These are phyloP conservation scores for Penicillium waksmanii DNA, from an alignment of 495 filamentous ascomycete genomes.

Conservation along the genomic window DNA sequence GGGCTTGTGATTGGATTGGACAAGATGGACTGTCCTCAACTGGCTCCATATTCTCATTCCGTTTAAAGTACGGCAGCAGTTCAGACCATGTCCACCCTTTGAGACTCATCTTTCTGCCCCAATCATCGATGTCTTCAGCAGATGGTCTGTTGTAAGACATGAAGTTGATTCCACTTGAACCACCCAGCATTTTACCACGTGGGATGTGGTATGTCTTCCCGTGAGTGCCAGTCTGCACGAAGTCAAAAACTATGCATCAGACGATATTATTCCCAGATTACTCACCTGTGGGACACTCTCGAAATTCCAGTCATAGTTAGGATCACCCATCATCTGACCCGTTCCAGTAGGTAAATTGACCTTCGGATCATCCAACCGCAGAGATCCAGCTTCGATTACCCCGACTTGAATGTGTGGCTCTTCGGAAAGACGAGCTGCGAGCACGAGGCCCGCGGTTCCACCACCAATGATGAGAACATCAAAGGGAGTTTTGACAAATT, in stretches of 20 bases:
- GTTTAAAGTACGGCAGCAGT: conserved; percentile 45
- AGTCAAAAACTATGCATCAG: background rate
- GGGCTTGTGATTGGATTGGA: conserved; percentile 3
- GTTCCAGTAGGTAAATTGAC: conserved; percentile 11
- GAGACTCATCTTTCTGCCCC: conserved; percentile 48
- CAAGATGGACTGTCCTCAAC: conserved; percentile 6
- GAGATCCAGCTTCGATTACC: conserved; percentile 24
- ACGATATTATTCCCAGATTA: background rate
- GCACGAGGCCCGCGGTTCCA: conserved; percentile 44
- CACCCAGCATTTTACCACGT: conserved; percentile 28
- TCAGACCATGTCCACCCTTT: conserved; percentile 47
- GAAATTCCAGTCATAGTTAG: conserved; percentile 31
- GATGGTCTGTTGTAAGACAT: conserved; percentile 42
- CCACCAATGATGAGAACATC: conserved; percentile 46
- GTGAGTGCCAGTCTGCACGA: conserved; percentile 6
- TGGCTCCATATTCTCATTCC: conserved; percentile 25
- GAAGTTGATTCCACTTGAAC: conserved; percentile 23
- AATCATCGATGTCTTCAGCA: conserved; percentile 42
- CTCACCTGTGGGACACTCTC: conserved; percentile 25
- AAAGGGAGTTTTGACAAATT: conserved; percentile 5
- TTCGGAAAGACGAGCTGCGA: conserved; percentile 46
- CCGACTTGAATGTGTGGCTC: conserved; percentile 17
- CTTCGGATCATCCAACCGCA: conserved; percentile 8
- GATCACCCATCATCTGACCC: conserved; percentile 15
- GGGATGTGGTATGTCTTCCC: conserved; percentile 15